phyloP scores from a whole-genome alignment of 352 stramenopile species.

The Globisporangium acanthophoron region DNA sequence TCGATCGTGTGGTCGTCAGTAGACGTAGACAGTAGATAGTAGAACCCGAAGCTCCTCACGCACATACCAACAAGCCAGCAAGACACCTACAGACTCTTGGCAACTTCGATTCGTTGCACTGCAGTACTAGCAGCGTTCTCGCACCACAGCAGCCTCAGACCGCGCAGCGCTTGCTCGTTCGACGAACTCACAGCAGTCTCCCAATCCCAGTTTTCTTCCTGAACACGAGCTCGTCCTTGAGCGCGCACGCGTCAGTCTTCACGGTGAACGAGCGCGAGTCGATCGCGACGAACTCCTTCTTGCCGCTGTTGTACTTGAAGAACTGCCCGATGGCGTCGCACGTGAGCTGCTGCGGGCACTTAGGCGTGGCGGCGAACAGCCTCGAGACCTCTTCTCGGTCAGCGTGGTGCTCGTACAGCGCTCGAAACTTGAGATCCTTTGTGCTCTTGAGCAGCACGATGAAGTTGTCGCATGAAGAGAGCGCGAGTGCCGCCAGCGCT shows the following conservation, averaged over 20 bases:
- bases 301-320: constrained; percentile 83
- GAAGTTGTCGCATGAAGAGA: constrained; percentile 61
- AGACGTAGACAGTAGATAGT: background rate
- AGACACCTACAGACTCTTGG: background rate
- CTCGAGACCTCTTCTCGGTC: constrained; percentile 33
- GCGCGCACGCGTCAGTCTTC: constrained; percentile 65
- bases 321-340: constrained; percentile 52
- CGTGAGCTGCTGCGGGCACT: constrained; percentile 24
- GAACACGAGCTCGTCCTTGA: constrained; percentile 48
- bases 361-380: constrained; percentile 33
- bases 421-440: constrained; percentile 71
- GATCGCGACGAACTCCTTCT: constrained; percentile 69
- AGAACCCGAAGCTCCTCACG: too few relatives aligned
- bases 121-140: background rate
- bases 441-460: constrained; percentile 69
- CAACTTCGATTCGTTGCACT: too few relatives aligned
- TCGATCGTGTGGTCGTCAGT: background rate
- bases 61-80: background rate
- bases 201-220: constrained; percentile 25
- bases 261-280: constrained; percentile 66
- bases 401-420: constrained; percentile 59
- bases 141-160: background rate
- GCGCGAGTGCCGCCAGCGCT: constrained; percentile 33
- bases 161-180: background rate
- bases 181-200: constrained; percentile 1